Percentiles rank a stretch among this genome's conserved stretches.
Conservation (phyloP, 495 filamentous ascomycete genomes). For the Xylaria bambusicola region DNA sequence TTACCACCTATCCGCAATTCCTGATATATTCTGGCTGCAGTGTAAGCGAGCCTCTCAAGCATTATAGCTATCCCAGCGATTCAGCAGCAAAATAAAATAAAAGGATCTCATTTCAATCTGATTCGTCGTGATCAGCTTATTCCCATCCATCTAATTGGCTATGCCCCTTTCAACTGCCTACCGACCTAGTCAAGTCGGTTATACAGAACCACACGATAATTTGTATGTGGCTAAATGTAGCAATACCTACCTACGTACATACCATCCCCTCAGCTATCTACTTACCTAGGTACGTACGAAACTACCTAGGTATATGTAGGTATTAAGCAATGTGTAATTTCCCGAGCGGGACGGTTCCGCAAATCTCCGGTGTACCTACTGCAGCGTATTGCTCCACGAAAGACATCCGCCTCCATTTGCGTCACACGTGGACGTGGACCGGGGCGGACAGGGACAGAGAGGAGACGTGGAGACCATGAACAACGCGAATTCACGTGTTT, state of each 20-base stretch:
- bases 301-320: no score
- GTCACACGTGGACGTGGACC: slow-evolving; percentile 11
- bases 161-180: neutral
- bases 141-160: neutral
- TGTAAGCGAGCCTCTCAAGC: neutral
- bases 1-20: neutral
- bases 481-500: slow-evolving; percentile 1
- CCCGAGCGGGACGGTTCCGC: slow-evolving; percentile 14
- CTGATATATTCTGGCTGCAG: slow-evolving; percentile 1
- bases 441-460: no score
- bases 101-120: slow-evolving; percentile 3
- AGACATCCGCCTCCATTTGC: slow-evolving; percentile 6
- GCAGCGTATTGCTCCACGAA: slow-evolving; percentile 1
- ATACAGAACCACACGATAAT: neutral
- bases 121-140: neutral
- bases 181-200: no score
- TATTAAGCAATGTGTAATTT: slow-evolving; percentile 8
- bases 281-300: no score
- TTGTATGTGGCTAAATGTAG: neutral
- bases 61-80: neutral
- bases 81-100: slow-evolving; percentile 8
- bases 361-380: neutral
- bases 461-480: slow-evolving; percentile 1
- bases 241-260: no score
- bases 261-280: slow-evolving; percentile 10